phyloP scores from a whole-genome alignment of 768 basidiomycete species.

The Hygrophorus russula region DNA sequence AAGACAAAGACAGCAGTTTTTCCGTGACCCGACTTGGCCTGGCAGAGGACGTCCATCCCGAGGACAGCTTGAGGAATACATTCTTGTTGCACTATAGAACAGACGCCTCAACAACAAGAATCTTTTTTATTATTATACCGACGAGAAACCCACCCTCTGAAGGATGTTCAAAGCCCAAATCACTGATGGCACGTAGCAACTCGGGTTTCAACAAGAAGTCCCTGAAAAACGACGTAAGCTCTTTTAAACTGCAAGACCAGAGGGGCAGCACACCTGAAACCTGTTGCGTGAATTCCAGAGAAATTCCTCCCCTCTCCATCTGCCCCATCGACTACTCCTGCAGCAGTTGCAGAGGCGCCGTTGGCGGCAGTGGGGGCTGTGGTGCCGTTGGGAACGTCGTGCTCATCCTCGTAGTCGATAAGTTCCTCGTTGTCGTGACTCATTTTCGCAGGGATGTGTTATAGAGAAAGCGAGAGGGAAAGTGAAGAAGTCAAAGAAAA shows the following conservation, averaged over 20 bases:
- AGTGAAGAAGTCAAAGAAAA: conserved; percentile 10
- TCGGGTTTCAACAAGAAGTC: conserved; percentile 99
- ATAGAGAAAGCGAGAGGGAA: conserved; percentile 18
- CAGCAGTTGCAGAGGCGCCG: conserved; percentile 34
- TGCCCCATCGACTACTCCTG: conserved; percentile 25
- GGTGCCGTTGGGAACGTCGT: conserved; percentile 53
- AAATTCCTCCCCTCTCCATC: conserved; percentile 91
- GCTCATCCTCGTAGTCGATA: conserved; percentile 89
- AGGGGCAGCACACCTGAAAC: conserved; percentile 66
- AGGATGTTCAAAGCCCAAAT: conserved; percentile 99
- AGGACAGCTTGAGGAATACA: conserved; percentile 99
- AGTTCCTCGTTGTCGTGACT: conserved; percentile 87
- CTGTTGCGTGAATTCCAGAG: conserved; percentile 99
- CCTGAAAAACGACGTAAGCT: conserved; percentile 28
- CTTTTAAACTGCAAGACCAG: background rate
- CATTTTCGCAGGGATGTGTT: conserved; percentile 34
- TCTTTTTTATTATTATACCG: background rate
- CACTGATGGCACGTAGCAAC: conserved; percentile 92
- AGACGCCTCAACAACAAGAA: conserved; percentile 1
- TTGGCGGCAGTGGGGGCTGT: conserved; percentile 33
- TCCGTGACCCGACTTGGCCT: conserved; percentile 97
- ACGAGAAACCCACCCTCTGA: conserved; percentile 70
- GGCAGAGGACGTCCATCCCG: conserved; percentile 98
- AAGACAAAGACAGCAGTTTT: conserved; percentile 99
- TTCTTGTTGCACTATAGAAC: conserved; percentile 86